Evolutionary conservation across 2,329 filamentous ascomycete genomes (phyloP).

Genomic region (Aspergillus bombycis): DNA sequence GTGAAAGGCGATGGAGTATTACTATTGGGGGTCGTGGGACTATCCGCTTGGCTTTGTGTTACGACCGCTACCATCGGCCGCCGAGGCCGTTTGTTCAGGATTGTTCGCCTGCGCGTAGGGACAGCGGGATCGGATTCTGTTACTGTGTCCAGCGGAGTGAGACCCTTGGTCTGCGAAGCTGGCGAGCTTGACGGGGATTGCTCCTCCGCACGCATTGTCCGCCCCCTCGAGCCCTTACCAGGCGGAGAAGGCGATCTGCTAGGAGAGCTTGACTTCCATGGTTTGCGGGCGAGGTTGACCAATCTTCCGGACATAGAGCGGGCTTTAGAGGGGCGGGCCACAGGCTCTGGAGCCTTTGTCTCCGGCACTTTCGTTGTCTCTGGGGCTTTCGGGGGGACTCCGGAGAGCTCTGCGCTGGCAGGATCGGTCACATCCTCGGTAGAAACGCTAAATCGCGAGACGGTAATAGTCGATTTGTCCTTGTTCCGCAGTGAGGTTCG

Average conservation of each 20-base stretch:
- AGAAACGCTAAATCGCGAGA: constrained; percentile 42
- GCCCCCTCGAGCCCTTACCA: constrained; percentile 33
- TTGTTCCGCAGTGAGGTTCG: constrained; percentile 45
- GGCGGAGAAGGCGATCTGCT: constrained; percentile 53
- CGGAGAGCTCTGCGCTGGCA: constrained; percentile 20
- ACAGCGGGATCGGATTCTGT: constrained; percentile 19
- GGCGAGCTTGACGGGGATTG: constrained; percentile 26
- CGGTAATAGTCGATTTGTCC: constrained; percentile 32
- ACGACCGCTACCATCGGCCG: constrained; percentile 47
- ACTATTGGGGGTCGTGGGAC: constrained; percentile 38
- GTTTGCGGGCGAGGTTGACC: constrained; percentile 54
- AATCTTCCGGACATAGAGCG: constrained; percentile 55
- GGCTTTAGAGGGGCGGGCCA: constrained; percentile 43
- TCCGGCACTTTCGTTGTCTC: constrained; percentile 23
- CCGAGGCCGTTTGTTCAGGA: constrained; percentile 41
- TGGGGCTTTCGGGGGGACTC: constrained; percentile 16
- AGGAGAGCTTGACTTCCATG: constrained; percentile 49
- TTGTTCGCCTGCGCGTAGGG: constrained; percentile 34
- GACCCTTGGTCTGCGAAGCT: constrained; percentile 20
- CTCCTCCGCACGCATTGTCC: constrained; percentile 31
- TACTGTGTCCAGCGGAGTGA: constrained; percentile 24
- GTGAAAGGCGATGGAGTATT: constrained; percentile 46
- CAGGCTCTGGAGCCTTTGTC: constrained; percentile 33
- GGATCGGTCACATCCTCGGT: constrained; percentile 39
- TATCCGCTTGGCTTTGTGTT: constrained; percentile 38